phyloP scores from a whole-genome alignment of 2,329 filamentous ascomycete genomes.

The Blastomyces emzantsi region DNA sequence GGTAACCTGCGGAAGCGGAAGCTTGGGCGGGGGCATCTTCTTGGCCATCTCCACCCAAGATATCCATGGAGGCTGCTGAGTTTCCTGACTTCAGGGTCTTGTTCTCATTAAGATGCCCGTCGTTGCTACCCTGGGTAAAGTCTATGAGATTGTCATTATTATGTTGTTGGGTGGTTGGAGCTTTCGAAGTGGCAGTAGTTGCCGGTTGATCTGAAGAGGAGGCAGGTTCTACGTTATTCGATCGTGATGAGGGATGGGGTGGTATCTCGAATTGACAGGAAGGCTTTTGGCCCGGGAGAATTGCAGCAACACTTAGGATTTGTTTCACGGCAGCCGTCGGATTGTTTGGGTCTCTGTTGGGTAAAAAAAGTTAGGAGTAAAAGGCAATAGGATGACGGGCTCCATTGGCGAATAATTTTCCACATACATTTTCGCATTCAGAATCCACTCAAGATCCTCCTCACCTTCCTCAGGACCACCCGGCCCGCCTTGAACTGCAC shows the following conservation, averaged over 20 bases:
- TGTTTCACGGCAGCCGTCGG: conserved; percentile 67
- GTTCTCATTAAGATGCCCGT: background rate
- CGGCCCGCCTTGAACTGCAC: conserved; percentile 60
- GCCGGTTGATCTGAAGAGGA: background rate
- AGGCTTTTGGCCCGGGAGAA: conserved; percentile 65
- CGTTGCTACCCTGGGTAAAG: conserved; percentile 14
- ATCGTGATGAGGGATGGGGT: conserved; percentile 28
- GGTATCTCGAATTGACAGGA: conserved; percentile 50
- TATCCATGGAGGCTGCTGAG: conserved; percentile 12
- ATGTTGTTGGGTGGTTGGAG: background rate
- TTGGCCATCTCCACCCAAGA: conserved; percentile 15
- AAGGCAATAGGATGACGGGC: background rate
- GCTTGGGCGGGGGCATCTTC: conserved; percentile 1
- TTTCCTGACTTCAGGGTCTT: background rate
- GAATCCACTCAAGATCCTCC: conserved; percentile 90
- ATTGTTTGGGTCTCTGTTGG: conserved; percentile 50
- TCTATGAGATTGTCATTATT: conserved; percentile 22
- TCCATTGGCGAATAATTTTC: background rate
- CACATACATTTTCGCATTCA: conserved; percentile 72
- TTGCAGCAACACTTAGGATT: conserved; percentile 76
- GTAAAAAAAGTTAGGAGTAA: background rate
- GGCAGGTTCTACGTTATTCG: background rate
- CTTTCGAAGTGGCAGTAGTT: no score
- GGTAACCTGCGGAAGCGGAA: background rate
- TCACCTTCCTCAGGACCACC: conserved; percentile 68